phyloP scores from a whole-genome alignment of 768 basidiomycete genomes.

The Trametopsis cervina region DNA sequence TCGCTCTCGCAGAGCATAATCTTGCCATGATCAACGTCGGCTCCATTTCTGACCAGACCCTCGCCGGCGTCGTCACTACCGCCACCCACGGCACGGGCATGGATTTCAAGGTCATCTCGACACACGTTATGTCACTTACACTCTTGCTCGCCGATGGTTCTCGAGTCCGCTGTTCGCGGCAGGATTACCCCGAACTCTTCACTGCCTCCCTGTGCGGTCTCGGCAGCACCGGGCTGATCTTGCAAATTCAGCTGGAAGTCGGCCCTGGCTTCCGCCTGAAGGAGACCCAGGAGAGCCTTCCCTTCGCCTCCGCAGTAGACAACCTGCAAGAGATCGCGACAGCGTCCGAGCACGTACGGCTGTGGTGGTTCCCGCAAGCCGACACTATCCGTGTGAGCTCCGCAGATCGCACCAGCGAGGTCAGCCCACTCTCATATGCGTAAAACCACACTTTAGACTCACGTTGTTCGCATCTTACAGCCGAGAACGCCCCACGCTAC shows the following conservation, averaged over 20 bases:
- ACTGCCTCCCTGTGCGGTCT: slow-evolving; percentile 86
- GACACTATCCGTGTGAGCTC: slow-evolving; percentile 65
- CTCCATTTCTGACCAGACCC: slow-evolving; percentile 93
- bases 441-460: background rate
- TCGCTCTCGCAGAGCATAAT: slow-evolving; percentile 50
- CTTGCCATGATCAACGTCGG: slow-evolving; percentile 92
- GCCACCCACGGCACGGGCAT: slow-evolving; percentile 93
- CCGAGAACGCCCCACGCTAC: slow-evolving; percentile 41
- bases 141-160: slow-evolving; percentile 74
- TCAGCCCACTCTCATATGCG: slow-evolving; percentile 30
- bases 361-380: slow-evolving; percentile 92
- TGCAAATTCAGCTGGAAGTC: slow-evolving; percentile 70
- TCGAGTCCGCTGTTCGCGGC: slow-evolving; percentile 57
- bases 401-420: slow-evolving; percentile 72
- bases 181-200: slow-evolving; percentile 69
- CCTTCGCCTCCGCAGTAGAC: slow-evolving; percentile 56
- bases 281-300: slow-evolving; percentile 56
- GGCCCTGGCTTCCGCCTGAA: slow-evolving; percentile 77
- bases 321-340: slow-evolving; percentile 47
- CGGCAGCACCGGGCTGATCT: slow-evolving; percentile 84
- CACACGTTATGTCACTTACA: slow-evolving; percentile 67
- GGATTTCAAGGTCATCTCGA: slow-evolving; percentile 72
- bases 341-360: slow-evolving; percentile 81
- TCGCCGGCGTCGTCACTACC: slow-evolving; percentile 89
- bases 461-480: slow-evolving; percentile 28